phyloP scores from a whole-genome alignment of 495 filamentous ascomycete species.

The Geoglossum glabrum region DNA sequence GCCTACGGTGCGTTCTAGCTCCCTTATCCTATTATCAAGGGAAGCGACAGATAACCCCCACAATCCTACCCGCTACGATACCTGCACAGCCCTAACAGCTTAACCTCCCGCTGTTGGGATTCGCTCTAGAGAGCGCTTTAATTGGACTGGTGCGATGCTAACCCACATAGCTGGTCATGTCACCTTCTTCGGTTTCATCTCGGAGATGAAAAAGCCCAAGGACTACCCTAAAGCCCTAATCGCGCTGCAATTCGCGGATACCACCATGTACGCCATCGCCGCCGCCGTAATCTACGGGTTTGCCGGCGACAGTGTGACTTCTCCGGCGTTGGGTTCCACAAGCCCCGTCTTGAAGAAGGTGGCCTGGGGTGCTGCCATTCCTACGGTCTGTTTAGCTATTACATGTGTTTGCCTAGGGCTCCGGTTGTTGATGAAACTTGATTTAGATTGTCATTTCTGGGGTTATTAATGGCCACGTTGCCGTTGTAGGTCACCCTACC shows the following conservation, averaged over 20 bases:
- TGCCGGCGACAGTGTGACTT: conserved; percentile 43
- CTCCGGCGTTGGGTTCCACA: conserved; percentile 49
- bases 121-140: background rate
- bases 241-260: conserved; percentile 43
- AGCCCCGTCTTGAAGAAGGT: conserved; percentile 41
- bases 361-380: conserved; percentile 61
- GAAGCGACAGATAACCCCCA: no score
- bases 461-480: conserved; percentile 7
- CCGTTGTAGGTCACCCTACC: background rate
- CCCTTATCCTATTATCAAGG: no score
- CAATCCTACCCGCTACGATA: background rate
- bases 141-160: conserved; percentile 9
- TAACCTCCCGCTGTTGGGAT: no score
- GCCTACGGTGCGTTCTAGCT: conserved; percentile 39
- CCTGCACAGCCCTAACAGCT: no score
- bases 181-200: conserved; percentile 57
- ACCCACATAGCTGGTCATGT: conserved; percentile 36
- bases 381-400: conserved; percentile 33
- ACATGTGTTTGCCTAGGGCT: background rate
- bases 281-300: conserved; percentile 54
- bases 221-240: conserved; percentile 27
- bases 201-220: conserved; percentile 38
- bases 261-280: conserved; percentile 44
- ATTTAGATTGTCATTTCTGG: background rate
- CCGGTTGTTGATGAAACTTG: conserved; percentile 29